Evolutionary conservation across 2,329 filamentous ascomycete genomes (phyloP), one percentile per base, ranked within the genome.

Genomic region (Calonectria naviculata): DNA sequence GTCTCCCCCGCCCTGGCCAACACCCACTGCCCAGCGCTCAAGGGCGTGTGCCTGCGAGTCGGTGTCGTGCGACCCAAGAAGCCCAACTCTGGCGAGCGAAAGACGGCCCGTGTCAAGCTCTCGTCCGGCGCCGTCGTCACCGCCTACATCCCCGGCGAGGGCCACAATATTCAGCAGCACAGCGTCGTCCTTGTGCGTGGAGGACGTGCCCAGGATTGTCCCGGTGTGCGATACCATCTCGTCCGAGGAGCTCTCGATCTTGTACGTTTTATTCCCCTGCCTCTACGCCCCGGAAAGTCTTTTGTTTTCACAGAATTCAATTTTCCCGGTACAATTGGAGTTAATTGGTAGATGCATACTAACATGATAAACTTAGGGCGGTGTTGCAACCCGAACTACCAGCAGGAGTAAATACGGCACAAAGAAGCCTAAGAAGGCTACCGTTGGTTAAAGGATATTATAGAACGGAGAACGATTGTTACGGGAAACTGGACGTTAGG

Each of bases 91-190:
- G 97, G 95, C 67, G 95, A 98, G 88, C 89, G 97, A 74, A 99
- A 99, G 88, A 97, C 95, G 69, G 96, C 96, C 3, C 94, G 96
- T 87, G 93, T 99, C 24, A 89, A 95, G 77, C 87, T 99, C 81
- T 97, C 94, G 71, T 95, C 91, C 74, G 97, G 97, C 67, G 94
- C 92, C 81, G 90, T 97, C 70, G 89, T 99, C 73, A 98, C 95
- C 70, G 94, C 94, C 29, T 98, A 98, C 86, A 98, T 99, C 80
- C 95, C 95, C 38, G 97, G 97, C 64, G 96, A 98, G 90, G 96
- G 97, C 60, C 97, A 99, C 86, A 99, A 98, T 84, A 95, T 98
- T 76, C 96, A 98, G 88, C 97, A 98, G 89, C 97, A 99, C 88
- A 97, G 94, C 79, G 97, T 99, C 56, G 97, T 99, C 67, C 88